Percentiles rank a stretch among this genome's conserved stretches.
Evolutionary conservation across 176 grass and related monocot species (phyloP).

Genomic region (Oryza punctata): DNA sequence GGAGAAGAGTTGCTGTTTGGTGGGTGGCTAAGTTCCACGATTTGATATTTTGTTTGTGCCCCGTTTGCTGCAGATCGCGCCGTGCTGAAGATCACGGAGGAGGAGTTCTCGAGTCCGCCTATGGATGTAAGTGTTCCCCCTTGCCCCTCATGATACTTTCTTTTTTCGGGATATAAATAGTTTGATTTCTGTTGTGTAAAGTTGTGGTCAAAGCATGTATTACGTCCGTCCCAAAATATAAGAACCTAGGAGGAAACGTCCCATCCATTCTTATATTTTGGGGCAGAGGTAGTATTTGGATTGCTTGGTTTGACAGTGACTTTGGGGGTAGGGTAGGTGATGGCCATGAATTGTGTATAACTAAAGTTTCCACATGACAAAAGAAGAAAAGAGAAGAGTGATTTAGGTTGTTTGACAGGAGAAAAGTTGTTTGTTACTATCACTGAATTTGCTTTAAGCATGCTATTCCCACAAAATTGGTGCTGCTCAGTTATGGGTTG

Average conservation of each 20-base stretch:
- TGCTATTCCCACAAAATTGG: neutral
- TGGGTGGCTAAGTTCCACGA: neutral
- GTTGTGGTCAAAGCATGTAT: neutral
- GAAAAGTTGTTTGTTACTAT: neutral
- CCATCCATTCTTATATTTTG: no score
- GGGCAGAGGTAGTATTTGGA: neutral
- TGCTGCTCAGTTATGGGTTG: neutral
- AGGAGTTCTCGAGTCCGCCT: constrained; percentile 78
- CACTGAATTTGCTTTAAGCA: neutral
- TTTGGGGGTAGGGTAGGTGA: neutral
- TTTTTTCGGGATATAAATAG: neutral
- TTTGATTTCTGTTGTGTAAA: neutral
- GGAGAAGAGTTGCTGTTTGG: neutral
- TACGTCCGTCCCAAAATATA: no score
- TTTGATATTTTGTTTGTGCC: constrained; percentile 5
- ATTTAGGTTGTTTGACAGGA: neutral
- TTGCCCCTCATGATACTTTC: neutral
- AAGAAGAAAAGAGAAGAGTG: neutral
- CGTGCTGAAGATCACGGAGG: constrained; percentile 87
- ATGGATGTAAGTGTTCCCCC: constrained; percentile 49
- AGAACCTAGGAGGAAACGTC: no score
- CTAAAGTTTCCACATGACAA: neutral
- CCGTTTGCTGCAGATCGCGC: constrained; percentile 61
- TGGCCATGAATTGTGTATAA: neutral
- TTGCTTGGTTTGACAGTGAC: neutral